Base-by-base conservation (phyloP, 1,139 yeast species). In the Blastobotrys apis region DNA sequence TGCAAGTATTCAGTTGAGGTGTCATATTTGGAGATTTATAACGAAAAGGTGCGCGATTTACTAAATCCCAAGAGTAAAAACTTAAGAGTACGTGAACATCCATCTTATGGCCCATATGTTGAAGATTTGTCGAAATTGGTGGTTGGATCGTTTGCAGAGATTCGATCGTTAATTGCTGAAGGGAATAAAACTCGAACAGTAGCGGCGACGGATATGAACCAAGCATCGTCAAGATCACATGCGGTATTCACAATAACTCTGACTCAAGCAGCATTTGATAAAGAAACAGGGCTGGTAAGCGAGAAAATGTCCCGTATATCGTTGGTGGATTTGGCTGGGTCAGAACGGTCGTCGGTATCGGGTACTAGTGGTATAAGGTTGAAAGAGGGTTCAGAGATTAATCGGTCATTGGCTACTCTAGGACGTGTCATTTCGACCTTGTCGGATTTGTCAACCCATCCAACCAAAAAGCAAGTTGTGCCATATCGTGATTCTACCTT, bases 261-360 rank as follows among this genome's bases (percentile, higher is more conserved):
- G 43, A 72, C 74, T 35, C 87, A 81, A 54, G 78, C 78, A 20
- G 65, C 68, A 50, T 8, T 10, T 9, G 57, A 61, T 31, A 62
- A 63, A 33, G 61, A 60, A 15, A 63, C 66, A 25, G 64, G 71
- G 26, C 73, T 74, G 2, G 68, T 71, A 10, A 76, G 80, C 5
- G 75, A 73, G 23, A 78, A 75, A 52, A 75, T 78, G 38, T 80
- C 88, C 1, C 74, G 77, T 47, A 69, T 84, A 30, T 72, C 83
- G 48, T 67, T 84, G 26, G 88, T 84, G 2, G 94, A 84, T 64
- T 67, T 84, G 53, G 94, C 94, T 0, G 94, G 94, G 0, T 80
- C 87, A 0, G 94, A 84, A 58, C 67, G 88, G 46, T 74, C 81
- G 9, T 59, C 67, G 9, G 73, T 78, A 19, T 76, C 85, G 0